These are phyloP conservation scores for Acorus gramineus DNA, from an alignment of 106 monocot genomes.

Conservation along the genomic window DNA sequence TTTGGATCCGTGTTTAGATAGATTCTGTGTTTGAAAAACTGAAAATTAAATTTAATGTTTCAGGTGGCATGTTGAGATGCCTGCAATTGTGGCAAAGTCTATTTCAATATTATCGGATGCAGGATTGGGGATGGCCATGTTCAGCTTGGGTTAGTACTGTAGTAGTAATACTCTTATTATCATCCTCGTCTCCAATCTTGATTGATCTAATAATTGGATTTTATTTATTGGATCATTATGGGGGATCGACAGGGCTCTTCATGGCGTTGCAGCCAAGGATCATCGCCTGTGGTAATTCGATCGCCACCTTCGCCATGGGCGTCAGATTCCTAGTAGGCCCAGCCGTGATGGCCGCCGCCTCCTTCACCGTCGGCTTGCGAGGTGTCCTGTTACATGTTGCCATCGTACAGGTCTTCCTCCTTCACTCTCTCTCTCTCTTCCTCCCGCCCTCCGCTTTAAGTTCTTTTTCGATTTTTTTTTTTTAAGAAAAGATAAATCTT, in stretches of 20 bases:
- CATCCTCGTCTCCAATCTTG: too few species aligned
- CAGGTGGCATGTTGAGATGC: constrained; percentile 26
- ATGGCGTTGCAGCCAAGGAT: constrained; percentile 25
- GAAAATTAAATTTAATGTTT: not conserved
- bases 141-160: constrained; percentile 12
- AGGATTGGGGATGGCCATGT: constrained; percentile 19
- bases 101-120: constrained; percentile 23
- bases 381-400: constrained; percentile 15
- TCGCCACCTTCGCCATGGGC: constrained; percentile 12
- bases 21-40: not conserved
- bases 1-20: too few species aligned
- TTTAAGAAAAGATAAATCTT: not conserved
- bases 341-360: constrained; percentile 23
- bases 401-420: constrained; percentile 15
- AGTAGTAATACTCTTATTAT: not conserved
- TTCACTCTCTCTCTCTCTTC: not conserved
- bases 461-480: not conserved
- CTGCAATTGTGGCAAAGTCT: constrained; percentile 21
- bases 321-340: constrained; percentile 20
- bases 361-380: constrained; percentile 9
- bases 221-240: too few species aligned
- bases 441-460: not conserved
- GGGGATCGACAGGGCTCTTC: constrained; percentile 12
- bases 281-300: constrained; percentile 19
- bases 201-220: too few species aligned